Evolutionary conservation across 208 protist species (phyloP), one percentile per base, ranked within the genome.

Genomic region (Crithidia fasciculata): DNA sequence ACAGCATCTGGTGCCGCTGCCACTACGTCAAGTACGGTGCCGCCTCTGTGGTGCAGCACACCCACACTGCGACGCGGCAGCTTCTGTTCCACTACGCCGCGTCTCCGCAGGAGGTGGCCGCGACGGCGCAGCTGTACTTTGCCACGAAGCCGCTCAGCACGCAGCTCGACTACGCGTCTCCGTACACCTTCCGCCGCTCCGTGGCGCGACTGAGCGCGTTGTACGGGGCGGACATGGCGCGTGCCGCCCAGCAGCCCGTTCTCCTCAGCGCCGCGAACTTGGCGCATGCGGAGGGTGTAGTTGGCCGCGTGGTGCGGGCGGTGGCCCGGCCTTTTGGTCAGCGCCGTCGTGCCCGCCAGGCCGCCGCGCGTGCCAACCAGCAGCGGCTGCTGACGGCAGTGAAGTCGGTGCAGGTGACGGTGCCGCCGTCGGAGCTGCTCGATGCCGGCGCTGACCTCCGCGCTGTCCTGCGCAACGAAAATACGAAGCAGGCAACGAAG

Each of bases 11-110:
- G 87, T 92, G 86, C 59, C 88, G 91, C 54, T 63, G 87, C 59
- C 36, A 96, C 70, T 96, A 93, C 75, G 85, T 81, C 63, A 96
- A 96, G 81, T 96, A 91, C 64, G 92, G 90, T 15, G 83, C 81
- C 39, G 73, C 87, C 13, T 84, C 83, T 7, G 70, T 94, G 4
- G 88, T 90, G 43, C 90, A 95, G 63, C 92, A 93, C 83, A 95
- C 87, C 16, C 80, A 83, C 63, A 92, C 88, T 8, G 84, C 87
- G 36, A 69, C 76, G 36, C 87, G 90, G 3, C 87, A 92, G 78
- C 78, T 96, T 8, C 82, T 89, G 39, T 95, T 90, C 61, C 83
- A 90, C 70, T 85, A 95, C 72, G 84, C 88, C n/a, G 67, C 80
- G 18, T 85, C 81, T 1, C 57, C 80, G 41, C 82, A 87, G 40